Evolutionary conservation across 306 rosid genomes (phyloP), one percentile per base, ranked within the genome.

Genomic region (Vigna reflexopilosa): DNA sequence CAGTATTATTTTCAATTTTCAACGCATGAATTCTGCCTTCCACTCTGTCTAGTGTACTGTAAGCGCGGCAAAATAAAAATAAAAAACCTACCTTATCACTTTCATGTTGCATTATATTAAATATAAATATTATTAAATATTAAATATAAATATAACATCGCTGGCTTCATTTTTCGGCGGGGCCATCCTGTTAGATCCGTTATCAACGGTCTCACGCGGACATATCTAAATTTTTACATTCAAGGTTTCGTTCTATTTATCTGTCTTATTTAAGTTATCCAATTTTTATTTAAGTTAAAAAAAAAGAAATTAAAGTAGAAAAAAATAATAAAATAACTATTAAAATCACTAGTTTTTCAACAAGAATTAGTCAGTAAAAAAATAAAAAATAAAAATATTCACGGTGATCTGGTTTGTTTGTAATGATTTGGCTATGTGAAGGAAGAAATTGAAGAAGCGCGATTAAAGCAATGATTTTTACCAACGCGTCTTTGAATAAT

Each of bases 161-260:
- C 80, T 74, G 72, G 7, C 70, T 50, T 61, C 64, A 26, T 68
- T 44, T 74, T 74, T 81, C 34, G 71, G 75, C 30, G 67, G 42
- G 69, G 77, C 58, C 80, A 58, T 19, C 82, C 45, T 65, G 80
- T 56, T 73, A 80, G 88, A 87, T 84, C 90, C 88, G 86, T 82
- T 65, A 82, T 82, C 86, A 84, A 84, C 85, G 86, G 82, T 75
- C 75, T 34, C 54, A 68, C 26, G n/a, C 34, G 6, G 24, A 57
- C 2, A 19, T 13, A n/a, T 13, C 4, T 3, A 58, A 1, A n/a
- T 19, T 58, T 63, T 45, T 47, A 49, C 20, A 40, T 24, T 56
- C 34, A 11, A 20, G 8, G n/a, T 57, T 24, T 22, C 24, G 1
- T 22, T 57, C 1, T 57, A 4, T 28, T 59, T 26, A 0, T 5